A percentile compares a stretch with the other conserved stretches of the same genome.
Evolutionary conservation across 768 basidiomycete genomes (phyloP).

Genomic region (Psilocybe subaeruginosa): DNA sequence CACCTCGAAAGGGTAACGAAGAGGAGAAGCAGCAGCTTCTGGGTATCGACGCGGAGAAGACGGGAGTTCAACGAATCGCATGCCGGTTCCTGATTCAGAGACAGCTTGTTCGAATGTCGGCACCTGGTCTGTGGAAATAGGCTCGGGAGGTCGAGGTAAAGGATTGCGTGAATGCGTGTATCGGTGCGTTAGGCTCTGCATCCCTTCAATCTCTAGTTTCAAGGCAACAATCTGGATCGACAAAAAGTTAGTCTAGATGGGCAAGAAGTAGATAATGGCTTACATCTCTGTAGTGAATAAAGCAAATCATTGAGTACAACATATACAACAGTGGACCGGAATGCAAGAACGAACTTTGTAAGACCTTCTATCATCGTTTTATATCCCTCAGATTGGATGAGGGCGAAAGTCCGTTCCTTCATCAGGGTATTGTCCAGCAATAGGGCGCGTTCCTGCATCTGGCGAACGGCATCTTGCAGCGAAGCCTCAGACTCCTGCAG

Average conservation of each 20-base stretch:
- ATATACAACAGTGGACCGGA: neutral
- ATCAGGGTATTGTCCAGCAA: neutral
- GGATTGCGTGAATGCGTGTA: constrained; percentile 39
- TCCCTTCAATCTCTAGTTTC: constrained; percentile 37
- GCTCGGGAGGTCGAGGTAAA: constrained; percentile 59
- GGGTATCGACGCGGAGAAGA: constrained; percentile 11
- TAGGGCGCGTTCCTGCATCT: neutral
- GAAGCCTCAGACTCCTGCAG: neutral
- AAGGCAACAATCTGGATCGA: constrained; percentile 15
- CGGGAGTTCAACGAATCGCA: constrained; percentile 16
- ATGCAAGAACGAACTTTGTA: constrained; percentile 12
- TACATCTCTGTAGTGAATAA: neutral
- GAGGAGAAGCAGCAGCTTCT: neutral
- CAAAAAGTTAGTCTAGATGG: neutral
- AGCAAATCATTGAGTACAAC: neutral
- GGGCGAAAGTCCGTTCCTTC: neutral
- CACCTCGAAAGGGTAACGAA: constrained; percentile 12
- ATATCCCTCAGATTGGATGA: neutral
- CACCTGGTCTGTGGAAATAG: constrained; percentile 47
- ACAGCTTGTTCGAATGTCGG: constrained; percentile 41
- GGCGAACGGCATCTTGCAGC: neutral
- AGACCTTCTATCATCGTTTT: constrained; percentile 10
- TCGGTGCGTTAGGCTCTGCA: constrained; percentile 28
- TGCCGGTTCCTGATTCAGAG: constrained; percentile 15
- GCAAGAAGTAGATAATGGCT: neutral